Base-by-base conservation (phyloP, 2,329 filamentous ascomycete species). In the Immersiporthe knoxdaviesiana region DNA sequence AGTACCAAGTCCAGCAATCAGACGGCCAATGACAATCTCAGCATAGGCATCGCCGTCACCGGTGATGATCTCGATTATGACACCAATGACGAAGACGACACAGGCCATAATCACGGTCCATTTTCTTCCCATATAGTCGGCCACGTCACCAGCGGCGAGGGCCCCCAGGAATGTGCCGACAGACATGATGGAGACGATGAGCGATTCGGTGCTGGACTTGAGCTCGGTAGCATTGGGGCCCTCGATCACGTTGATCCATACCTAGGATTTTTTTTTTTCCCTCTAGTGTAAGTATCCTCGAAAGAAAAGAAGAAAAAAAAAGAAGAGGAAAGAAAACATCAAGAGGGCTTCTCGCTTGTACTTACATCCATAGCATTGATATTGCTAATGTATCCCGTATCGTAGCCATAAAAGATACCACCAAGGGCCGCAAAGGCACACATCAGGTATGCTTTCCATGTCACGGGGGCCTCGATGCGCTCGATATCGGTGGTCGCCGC, bases 131-230 rank as follows among this genome's bases (percentile, higher is more conserved):
- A 90, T 84, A 76, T 84, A 85, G 76, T 92, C 90, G 66, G 89
- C 84, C 65, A 91, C 78, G 76, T 90, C 88, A 80, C 89, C 90
- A 66, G 88, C 88, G 56, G 90, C 83, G 67, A 91, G 76, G 54
- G 90, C 85, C 73, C 89, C 85, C 69, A 90, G 87, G 82, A 91
- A 91, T 69, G 88, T 90, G 74, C 84, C 83, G 72, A 82, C 84
- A 24, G 89, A 91, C 52, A 92, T 83, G 74, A 91, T 90, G 44
- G 88, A 90, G 70, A 87, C 88, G 75, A 91, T 90, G 64, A 91
- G 72, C 6, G 76, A 77, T 70, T 76, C 76, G 62, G 73, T 71
- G 30, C 73, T 73, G 18, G 75, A 74, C 39, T 74, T 73, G 52
- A 73, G 78, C 16, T 67, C 66, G 5, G 69, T 70, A 5, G 66